Conservation (phyloP, 495 filamentous ascomycete species). For the Podospora appendiculata region DNA sequence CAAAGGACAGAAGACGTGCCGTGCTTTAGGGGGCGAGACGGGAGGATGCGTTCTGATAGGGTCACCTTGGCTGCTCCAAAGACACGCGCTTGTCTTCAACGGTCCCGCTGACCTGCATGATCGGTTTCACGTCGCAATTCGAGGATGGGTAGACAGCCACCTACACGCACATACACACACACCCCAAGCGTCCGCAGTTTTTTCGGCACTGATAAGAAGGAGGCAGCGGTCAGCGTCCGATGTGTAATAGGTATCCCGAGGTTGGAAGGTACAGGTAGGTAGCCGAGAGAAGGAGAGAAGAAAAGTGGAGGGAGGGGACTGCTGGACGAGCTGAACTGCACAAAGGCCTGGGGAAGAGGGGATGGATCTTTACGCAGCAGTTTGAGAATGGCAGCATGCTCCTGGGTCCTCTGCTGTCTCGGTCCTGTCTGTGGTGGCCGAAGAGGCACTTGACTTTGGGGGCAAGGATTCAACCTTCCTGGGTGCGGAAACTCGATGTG, state of each 20-base stretch:
- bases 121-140: slow-evolving; percentile 3
- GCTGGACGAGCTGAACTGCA: not conserved
- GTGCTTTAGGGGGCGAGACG: slow-evolving; percentile 9
- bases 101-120: slow-evolving; percentile 4
- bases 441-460: too few species aligned
- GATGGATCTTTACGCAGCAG: not conserved
- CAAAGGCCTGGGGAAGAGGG: not conserved
- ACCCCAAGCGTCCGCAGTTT: not conserved
- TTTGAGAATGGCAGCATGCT: not conserved
- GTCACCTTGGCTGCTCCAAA: not conserved
- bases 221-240: not conserved
- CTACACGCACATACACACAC: not conserved
- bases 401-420: too few species aligned
- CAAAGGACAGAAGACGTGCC: not conserved
- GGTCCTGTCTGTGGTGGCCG: too few species aligned
- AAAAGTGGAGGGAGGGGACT: not conserved
- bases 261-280: not conserved
- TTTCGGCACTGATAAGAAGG: not conserved
- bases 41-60: slow-evolving; percentile 8
- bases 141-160: not conserved
- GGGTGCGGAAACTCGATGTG: too few species aligned
- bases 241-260: too few species aligned
- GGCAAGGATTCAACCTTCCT: too few species aligned
- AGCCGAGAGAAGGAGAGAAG: not conserved
- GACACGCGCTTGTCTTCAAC: slow-evolving; percentile 4